Conservation (phyloP, 2,329 filamentous ascomycete genomes). For the Colletotrichum sp. region DNA sequence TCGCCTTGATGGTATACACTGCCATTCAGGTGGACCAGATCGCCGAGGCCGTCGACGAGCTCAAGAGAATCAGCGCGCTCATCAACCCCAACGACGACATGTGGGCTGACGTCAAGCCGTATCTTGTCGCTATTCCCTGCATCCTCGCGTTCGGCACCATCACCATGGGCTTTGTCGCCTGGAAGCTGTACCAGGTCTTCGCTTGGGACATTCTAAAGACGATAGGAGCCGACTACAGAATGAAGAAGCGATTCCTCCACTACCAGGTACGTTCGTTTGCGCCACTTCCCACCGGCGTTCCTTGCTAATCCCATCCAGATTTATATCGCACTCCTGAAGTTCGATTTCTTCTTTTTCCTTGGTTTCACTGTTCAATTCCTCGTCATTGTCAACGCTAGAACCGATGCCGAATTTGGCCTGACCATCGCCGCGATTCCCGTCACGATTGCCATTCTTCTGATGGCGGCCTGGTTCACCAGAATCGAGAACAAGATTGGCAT, state of each 20-base stretch:
- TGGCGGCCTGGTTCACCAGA: constrained; percentile 84
- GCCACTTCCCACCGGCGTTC: neutral
- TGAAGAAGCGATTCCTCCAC: constrained; percentile 95
- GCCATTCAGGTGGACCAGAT: constrained; percentile 94
- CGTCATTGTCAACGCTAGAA: constrained; percentile 79
- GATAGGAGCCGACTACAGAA: constrained; percentile 93
- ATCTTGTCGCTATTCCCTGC: constrained; percentile 83
- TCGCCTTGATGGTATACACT: constrained; percentile 90
- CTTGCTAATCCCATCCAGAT: constrained; percentile 60
- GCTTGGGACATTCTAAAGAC: constrained; percentile 99
- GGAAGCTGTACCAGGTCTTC: constrained; percentile 98
- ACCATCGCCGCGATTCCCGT: constrained; percentile 90
- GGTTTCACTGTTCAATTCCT: constrained; percentile 98
- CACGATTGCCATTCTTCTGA: constrained; percentile 86
- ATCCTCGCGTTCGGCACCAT: constrained; percentile 80
- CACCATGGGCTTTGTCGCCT: constrained; percentile 77
- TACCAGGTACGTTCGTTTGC: constrained; percentile 74
- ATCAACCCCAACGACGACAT: constrained; percentile 47
- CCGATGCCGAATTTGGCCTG: constrained; percentile 78
- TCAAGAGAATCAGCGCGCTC: constrained; percentile 47
- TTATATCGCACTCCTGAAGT: constrained; percentile 96
- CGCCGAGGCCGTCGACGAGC: constrained; percentile 66
- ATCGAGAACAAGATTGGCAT: constrained; percentile 83
- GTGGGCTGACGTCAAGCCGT: constrained; percentile 74
- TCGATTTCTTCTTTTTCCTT: constrained; percentile 99